A percentile compares a stretch with the other conserved stretches of the same genome.
These are phyloP conservation scores for Begonia masoniana DNA, from an alignment of 306 rosid genomes.

Conservation along the genomic window DNA sequence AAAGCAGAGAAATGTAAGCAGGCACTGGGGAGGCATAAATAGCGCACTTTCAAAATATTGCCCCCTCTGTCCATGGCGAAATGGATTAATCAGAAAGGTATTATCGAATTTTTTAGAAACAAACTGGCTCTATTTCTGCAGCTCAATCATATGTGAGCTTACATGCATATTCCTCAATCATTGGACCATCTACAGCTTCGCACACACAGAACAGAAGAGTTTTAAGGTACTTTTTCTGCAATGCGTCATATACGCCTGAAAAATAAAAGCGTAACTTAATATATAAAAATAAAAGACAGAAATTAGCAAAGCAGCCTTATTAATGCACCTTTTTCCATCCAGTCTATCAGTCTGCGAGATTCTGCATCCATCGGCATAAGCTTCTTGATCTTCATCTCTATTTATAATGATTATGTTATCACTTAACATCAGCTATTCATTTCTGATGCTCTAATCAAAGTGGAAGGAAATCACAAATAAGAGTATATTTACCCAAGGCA, in stretches of 20 bases:
- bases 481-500: slow-evolving; percentile 52
- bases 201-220: slow-evolving; percentile 81
- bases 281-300: not conserved
- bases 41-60: too few relatives aligned
- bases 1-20: too few relatives aligned
- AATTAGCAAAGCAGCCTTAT: slow-evolving; percentile 5
- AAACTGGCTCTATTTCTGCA: too few relatives aligned
- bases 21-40: too few relatives aligned
- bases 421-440: slow-evolving; percentile 9
- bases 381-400: slow-evolving; percentile 94
- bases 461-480: not conserved
- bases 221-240: slow-evolving; percentile 76
- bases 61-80: too few relatives aligned
- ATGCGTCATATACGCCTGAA: slow-evolving; percentile 84
- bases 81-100: too few relatives aligned
- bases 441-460: slow-evolving; percentile 3
- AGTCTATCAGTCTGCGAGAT: slow-evolving; percentile 86
- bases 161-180: slow-evolving; percentile 97
- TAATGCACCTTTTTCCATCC: slow-evolving; percentile 84
- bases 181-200: slow-evolving; percentile 74
- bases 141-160: slow-evolving; percentile 14
- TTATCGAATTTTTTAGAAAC: too few relatives aligned
- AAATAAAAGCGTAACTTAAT: not conserved
- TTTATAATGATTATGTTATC: slow-evolving; percentile 14
- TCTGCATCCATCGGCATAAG: slow-evolving; percentile 91